A percentile compares a stretch with the other conserved stretches of the same genome.
Evolutionary conservation across 1,284 basidiomycete genomes (phyloP).

Genomic region (Boletellus sp.): DNA sequence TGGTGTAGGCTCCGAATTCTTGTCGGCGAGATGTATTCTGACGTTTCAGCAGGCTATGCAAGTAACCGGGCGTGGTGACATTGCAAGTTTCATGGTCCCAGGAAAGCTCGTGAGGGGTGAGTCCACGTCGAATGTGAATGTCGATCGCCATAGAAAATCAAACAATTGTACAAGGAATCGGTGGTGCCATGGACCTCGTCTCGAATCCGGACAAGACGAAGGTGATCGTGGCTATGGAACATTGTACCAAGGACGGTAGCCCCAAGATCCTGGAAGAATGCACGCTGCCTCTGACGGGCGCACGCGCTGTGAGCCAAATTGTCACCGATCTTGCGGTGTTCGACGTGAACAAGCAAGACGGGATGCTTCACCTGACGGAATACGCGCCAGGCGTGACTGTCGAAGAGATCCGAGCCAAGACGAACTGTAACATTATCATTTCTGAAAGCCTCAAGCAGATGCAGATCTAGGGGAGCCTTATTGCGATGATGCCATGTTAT

Average conservation of each 20-base stretch:
- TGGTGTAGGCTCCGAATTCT: slow-evolving; percentile 43
- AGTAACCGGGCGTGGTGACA: slow-evolving; percentile 85
- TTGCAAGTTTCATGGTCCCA: slow-evolving; percentile 97
- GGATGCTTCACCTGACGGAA: slow-evolving; percentile 74
- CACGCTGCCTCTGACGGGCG: slow-evolving; percentile 82
- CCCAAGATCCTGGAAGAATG: slow-evolving; percentile 84
- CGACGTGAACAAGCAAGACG: slow-evolving; percentile 72
- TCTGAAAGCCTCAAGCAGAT: slow-evolving; percentile 40
- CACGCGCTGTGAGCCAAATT: slow-evolving; percentile 79
- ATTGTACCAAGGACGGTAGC: slow-evolving; percentile 82
- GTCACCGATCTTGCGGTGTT: slow-evolving; percentile 92
- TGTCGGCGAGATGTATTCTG: slow-evolving; percentile 14
- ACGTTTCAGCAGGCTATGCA: slow-evolving; percentile 74
- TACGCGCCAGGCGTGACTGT: slow-evolving; percentile 76
- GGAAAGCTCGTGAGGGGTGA: slow-evolving; percentile 82
- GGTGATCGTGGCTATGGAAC: slow-evolving; percentile 84
- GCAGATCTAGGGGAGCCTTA: slow-evolving; percentile 11
- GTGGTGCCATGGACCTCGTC: slow-evolving; percentile 92
- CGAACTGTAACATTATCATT: slow-evolving; percentile 71
- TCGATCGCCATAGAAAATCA: slow-evolving; percentile 4
- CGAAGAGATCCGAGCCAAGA: slow-evolving; percentile 82
- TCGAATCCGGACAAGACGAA: slow-evolving; percentile 88
- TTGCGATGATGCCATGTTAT: too few species aligned
- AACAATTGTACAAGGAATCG: slow-evolving; percentile 59
- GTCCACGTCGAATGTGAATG: slow-evolving; percentile 6